Evolutionary conservation across 2,329 filamentous ascomycete species (phyloP), one percentile per base, ranked within the genome.

Genomic region (Calycina herbarum): DNA sequence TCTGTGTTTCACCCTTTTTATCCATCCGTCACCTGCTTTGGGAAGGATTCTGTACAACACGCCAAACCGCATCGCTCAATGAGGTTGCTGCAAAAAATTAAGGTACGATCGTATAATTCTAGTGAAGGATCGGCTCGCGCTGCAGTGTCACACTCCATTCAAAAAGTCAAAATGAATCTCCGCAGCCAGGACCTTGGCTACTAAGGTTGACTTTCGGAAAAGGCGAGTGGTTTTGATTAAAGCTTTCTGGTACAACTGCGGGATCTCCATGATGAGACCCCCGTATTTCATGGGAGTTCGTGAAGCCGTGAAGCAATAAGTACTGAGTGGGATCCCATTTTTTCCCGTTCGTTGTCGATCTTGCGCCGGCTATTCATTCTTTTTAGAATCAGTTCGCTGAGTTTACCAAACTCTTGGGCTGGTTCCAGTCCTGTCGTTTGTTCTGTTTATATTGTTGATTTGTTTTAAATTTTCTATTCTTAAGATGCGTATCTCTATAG

Each of bases 401-500:
- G 48, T 54, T 27, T 54, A 54, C 24, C 48, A 54, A 54, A 54
- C 48, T 54, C 48, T 27, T 27, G 48, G 48, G 15, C 48, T 54
- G 48, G 48, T 54, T 54, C 48, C 48, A 54, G 20, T 51, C n/a
- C 45, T 51, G n/a, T 27, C 48, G 10, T 27, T 54, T 54, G 24
- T 13, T 5, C n/a, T 24, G 10, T 24, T 54, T 54, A 24, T 24
- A 51, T 51, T 51, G 3, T 24, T 24, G 48, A 27, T 5, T 8
- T 15, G 7, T 27, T 54, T 54, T 27, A 4, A 40, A 38, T 24
- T 11, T 54, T 24, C 3, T 51, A 1, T 51, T 51, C 20, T 51
- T 5, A 48, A 58, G 15, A 63, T 63, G 61, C 51, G 61, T 35
- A 48, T 54, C 10, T 40, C 27, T 51, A 15, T 51, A 48, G 24